Base-by-base conservation (phyloP, 208 protist species). In the Crithidia brevicula region DNA sequence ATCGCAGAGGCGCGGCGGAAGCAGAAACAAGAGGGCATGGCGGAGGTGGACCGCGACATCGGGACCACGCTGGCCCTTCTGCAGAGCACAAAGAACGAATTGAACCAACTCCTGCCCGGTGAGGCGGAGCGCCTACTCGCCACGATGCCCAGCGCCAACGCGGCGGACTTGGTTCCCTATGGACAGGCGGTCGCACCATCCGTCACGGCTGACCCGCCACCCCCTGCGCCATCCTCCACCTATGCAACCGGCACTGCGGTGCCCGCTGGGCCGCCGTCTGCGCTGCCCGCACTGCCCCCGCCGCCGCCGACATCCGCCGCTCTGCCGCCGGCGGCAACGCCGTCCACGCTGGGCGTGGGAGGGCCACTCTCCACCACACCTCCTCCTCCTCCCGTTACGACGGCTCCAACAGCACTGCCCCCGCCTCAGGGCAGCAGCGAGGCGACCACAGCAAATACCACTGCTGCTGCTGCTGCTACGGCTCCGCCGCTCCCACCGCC, bases 31-130 rank as follows among this genome's bases (percentile, higher is more conserved):
- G 62, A 80, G 11, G 51, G 49, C 7, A 28, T 88, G 1, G 58
- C 66, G 5, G 62, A 77, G 64, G 23, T 88, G 22, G 83, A 94
- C 38, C 74, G 76, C 9, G 88, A 94, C 60, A 76, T 89, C 38
- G 69, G 60, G 8, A 63, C 72, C 13, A 69, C 79, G n/a, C 30
- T 84, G 38, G 72, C 69, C 20, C 56, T 92, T 42, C 47, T 94
- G 38, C 71, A 85, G 46, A 63, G 43, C 34, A 60, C 83, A n/a
- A 79, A 81, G 38, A 63, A 60, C 20, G 83, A 94, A 51, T 45
- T 94, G 25, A 82, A 89, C 25, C 42, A 49, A 25, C 70, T 89
- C 8, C 28, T 69, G 52, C 73, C 70, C 1, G 67, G 78, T 5
- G 67, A 74, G 31, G 74, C 61, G 31, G 74, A 85, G 40, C 72